A percentile compares a stretch with the other conserved stretches of the same genome.
Evolutionary conservation across 176 grass and related monocot species (phyloP).

Genomic region (Oryza longistaminata): DNA sequence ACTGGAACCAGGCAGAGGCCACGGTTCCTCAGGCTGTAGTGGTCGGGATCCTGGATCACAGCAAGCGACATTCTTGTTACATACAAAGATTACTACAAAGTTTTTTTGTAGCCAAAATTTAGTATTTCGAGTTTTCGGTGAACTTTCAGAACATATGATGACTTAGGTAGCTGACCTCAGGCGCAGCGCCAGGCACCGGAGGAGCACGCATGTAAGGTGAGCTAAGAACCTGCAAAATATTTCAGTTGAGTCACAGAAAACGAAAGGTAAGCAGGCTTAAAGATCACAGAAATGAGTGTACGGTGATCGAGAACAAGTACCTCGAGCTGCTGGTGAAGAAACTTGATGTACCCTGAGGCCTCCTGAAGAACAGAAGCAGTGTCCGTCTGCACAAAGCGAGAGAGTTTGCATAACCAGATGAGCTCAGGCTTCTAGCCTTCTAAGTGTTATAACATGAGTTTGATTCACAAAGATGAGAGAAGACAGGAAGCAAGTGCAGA

Average conservation of each 20-base stretch:
- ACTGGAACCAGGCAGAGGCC: slow-evolving; percentile 92
- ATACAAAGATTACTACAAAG: background rate
- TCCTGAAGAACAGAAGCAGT: slow-evolving; percentile 94
- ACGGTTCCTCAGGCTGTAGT: slow-evolving; percentile 72
- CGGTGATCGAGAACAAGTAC: slow-evolving; percentile 20
- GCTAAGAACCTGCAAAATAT: slow-evolving; percentile 65
- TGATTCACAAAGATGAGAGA: background rate
- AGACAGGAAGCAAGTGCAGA: background rate
- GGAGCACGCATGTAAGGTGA: slow-evolving; percentile 70
- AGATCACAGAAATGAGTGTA: background rate
- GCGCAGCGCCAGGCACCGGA: slow-evolving; percentile 19
- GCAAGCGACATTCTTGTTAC: background rate
- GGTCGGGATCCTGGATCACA: slow-evolving; percentile 60
- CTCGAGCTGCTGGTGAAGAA: slow-evolving; percentile 95
- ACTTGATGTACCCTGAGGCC: slow-evolving; percentile 87
- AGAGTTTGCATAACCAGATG: background rate
- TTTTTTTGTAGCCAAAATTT: background rate
- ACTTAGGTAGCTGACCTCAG: slow-evolving; percentile 56
- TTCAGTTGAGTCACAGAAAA: background rate
- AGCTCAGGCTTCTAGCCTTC: background rate
- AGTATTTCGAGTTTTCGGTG: background rate
- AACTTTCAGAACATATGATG: background rate
- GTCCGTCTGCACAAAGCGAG: slow-evolving; percentile 67
- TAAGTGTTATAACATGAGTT: background rate
- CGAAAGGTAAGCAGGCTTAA: background rate